Conservation (phyloP, 2,329 filamentous ascomycete genomes). For the Saccharata proteae region DNA sequence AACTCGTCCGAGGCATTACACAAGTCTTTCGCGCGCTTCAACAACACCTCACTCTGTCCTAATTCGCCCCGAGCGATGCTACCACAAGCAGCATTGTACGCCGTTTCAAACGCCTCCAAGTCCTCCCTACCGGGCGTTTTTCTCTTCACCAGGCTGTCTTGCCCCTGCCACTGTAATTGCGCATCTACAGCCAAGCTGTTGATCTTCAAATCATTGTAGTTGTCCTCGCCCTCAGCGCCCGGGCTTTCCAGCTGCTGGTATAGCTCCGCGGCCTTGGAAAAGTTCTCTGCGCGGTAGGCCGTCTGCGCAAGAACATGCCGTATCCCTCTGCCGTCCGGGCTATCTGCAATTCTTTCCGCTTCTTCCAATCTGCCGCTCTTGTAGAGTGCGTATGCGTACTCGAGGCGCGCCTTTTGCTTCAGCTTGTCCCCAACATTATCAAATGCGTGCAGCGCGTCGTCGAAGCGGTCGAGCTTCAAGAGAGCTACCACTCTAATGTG, state of each 20-base stretch:
- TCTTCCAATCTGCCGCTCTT: slow-evolving; percentile 59
- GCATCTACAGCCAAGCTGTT: slow-evolving; percentile 62
- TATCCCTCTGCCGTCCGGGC: slow-evolving; percentile 35
- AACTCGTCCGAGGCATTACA: slow-evolving; percentile 65
- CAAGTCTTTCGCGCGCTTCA: slow-evolving; percentile 57
- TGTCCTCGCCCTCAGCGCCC: slow-evolving; percentile 35
- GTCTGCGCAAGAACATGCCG: slow-evolving; percentile 51
- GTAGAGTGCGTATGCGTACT: slow-evolving; percentile 74
- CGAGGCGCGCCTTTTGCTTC: slow-evolving; percentile 49
- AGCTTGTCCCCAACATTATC: slow-evolving; percentile 50
- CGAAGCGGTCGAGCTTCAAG: slow-evolving; percentile 70
- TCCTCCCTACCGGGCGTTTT: slow-evolving; percentile 46
- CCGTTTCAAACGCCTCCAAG: slow-evolving; percentile 66
- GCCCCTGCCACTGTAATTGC: slow-evolving; percentile 59
- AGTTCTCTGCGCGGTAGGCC: slow-evolving; percentile 55
- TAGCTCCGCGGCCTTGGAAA: slow-evolving; percentile 50
- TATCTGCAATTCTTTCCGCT: slow-evolving; percentile 43
- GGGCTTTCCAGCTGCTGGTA: slow-evolving; percentile 48
- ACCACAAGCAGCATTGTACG: slow-evolving; percentile 67
- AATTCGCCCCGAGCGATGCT: slow-evolving; percentile 60
- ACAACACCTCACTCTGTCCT: slow-evolving; percentile 49
- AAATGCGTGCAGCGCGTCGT: slow-evolving; percentile 60
- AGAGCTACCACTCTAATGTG: slow-evolving; percentile 63
- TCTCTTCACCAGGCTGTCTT: slow-evolving; percentile 38
- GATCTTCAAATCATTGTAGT: slow-evolving; percentile 64